Percentiles rank a stretch among this genome's conserved stretches.
Conservation (phyloP, 2,329 filamentous ascomycete species). For the Pseudonectria foliicola region DNA sequence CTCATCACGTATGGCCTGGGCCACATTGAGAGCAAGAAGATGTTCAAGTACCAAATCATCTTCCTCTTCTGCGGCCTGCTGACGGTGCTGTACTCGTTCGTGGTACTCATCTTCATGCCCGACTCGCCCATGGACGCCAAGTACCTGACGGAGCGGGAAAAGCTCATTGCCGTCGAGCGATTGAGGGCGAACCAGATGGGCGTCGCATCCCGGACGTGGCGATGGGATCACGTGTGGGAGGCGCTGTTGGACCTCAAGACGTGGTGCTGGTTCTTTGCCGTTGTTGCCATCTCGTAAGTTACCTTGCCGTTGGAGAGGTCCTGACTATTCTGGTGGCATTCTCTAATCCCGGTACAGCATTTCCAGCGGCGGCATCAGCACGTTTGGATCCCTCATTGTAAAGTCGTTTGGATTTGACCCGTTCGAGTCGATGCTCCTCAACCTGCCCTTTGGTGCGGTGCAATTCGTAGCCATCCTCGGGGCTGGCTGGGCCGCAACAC, state of each 20-base stretch:
- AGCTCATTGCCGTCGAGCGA: constrained; percentile 50
- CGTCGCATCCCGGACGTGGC: constrained; percentile 31
- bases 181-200: constrained; percentile 44
- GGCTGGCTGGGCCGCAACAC: constrained; percentile 40
- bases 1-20: constrained; percentile 25
- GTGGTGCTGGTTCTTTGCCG: constrained; percentile 36
- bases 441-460: constrained; percentile 53
- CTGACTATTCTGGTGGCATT: accelerated
- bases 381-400: constrained; percentile 53
- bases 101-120: constrained; percentile 53
- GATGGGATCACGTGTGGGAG: constrained; percentile 35
- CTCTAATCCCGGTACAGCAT: constrained; percentile 23
- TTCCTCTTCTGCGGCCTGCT: constrained; percentile 29
- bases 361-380: constrained; percentile 50
- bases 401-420: constrained; percentile 49
- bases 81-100: constrained; percentile 38
- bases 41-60: constrained; percentile 16
- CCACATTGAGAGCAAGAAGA: constrained; percentile 18
- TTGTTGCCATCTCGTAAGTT: constrained; percentile 45
- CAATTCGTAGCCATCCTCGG: constrained; percentile 54
- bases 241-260: constrained; percentile 33
- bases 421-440: constrained; percentile 52
- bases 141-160: constrained; percentile 50
- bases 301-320: too few species aligned
- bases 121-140: constrained; percentile 55